These are phyloP conservation scores for Cryptococcus neoformans DNA, from an alignment of 1,284 basidiomycete genomes.

Conservation along the genomic window DNA sequence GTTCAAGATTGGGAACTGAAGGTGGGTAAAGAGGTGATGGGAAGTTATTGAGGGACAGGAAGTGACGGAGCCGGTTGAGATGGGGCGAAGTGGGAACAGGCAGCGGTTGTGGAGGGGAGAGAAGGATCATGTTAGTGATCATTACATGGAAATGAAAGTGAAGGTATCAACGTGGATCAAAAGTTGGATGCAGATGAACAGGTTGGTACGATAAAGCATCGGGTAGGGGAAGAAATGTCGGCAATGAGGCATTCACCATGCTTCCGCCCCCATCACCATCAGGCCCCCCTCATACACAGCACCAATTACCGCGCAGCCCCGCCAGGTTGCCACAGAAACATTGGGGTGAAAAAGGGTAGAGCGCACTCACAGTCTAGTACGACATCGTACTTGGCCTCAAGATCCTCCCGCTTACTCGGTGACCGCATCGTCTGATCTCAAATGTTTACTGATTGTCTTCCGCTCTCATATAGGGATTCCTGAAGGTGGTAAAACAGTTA, in stretches of 20 bases:
- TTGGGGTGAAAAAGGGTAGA: no score
- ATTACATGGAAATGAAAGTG: neutral
- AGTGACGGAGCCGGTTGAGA: conserved; percentile 6
- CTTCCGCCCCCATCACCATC: neutral
- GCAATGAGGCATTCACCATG: no score
- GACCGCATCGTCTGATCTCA: conserved; percentile 11
- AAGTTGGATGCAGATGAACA: neutral
- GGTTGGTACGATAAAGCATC: neutral
- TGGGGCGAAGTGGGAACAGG: conserved; percentile 1
- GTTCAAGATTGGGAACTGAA: conserved; percentile 75
- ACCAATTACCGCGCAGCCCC: no score
- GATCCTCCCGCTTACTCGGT: conserved; percentile 20
- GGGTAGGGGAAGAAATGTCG: neutral
- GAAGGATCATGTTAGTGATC: neutral
- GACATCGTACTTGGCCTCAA: conserved; percentile 36
- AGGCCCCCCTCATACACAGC: neutral
- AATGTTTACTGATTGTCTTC: neutral
- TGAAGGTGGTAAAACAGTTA: no score
- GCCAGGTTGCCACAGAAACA: no score
- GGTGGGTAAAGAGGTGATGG: conserved; percentile 7
- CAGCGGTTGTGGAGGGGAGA: neutral
- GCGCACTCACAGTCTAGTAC: conserved; percentile 35
- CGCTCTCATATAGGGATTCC: no score
- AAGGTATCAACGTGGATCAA: neutral
- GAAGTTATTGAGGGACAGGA: neutral